phyloP scores from a whole-genome alignment of 768 basidiomycete species.

The Tylopilus balloui region DNA sequence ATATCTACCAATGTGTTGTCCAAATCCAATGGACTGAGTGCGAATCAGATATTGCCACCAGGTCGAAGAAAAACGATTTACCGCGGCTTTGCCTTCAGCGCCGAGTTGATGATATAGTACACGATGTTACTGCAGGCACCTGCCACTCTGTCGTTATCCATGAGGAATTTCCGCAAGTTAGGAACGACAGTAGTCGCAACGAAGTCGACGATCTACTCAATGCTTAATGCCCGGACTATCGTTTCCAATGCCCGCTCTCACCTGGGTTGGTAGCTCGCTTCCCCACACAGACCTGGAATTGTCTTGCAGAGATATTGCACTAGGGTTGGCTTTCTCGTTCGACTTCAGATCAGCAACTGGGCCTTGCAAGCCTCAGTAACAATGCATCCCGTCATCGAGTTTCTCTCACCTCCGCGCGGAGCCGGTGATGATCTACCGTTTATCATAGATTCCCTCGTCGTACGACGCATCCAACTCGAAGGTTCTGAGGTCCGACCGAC shows the following conservation, averaged over 20 bases:
- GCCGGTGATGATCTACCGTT: constrained; percentile 74
- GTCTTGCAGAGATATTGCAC: constrained; percentile 38
- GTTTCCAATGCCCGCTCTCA: constrained; percentile 19
- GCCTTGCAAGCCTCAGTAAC: background rate
- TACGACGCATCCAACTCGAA: constrained; percentile 74
- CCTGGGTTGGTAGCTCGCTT: constrained; percentile 29
- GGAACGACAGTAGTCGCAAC: constrained; percentile 68
- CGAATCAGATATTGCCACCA: constrained; percentile 5
- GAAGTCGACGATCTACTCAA: constrained; percentile 63
- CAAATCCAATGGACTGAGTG: constrained; percentile 71
- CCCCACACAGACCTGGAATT: constrained; percentile 26
- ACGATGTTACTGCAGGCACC: constrained; percentile 79
- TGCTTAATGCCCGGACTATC: constrained; percentile 5
- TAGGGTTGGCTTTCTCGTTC: constrained; percentile 59
- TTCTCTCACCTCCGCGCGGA: constrained; percentile 46
- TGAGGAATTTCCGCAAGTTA: constrained; percentile 68
- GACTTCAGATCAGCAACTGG: constrained; percentile 38
- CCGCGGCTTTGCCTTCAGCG: constrained; percentile 74
- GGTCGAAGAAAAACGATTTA: constrained; percentile 29
- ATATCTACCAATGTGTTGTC: constrained; percentile 64
- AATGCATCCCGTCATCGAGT: background rate
- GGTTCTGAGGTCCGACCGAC: constrained; percentile 71
- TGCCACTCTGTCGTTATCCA: constrained; percentile 80
- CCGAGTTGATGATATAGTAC: constrained; percentile 78
- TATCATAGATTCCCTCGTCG: constrained; percentile 55